Base-by-base conservation (phyloP, 2,329 filamentous ascomycete species). In the Colletotrichum sp. region DNA sequence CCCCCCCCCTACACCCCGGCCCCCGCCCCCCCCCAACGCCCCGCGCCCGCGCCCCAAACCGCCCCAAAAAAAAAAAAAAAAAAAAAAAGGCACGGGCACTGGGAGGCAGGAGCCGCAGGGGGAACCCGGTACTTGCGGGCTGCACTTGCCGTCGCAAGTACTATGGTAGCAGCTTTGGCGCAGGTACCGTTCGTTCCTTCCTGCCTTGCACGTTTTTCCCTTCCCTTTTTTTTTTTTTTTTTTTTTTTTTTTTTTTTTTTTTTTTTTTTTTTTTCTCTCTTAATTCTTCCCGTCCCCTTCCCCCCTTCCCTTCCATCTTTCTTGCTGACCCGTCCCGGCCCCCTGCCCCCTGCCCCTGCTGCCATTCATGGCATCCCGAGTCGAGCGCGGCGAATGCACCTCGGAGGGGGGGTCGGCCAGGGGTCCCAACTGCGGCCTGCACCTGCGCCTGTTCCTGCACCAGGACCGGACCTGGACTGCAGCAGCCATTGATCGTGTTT, bases 151-250 rank as follows among this genome's bases (percentile, higher is more conserved):
- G 30, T 52, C n/a, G 22, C 59, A 34, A 36, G 52, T 8, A 44
- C 39, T 57, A 5, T 57, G 22, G 13, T 15, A 29, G 25, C 25
- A 29, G 52, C 25, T 59, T 73, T 74, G 29, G 64, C 64, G 44
- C 70, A 76, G 74, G 70, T 76, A 76, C 74, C 74, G 64, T 73
- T 76, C 70, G 59, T 76, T 44, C 59, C 39, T 65, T 63, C 71
- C 52, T 22, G 15, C 32, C 63, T 65, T 22, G n/a, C 44, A 12
- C 59, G 34, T 27, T 62, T 59, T 61, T 72, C 29, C 6, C 30
- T 62, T 34, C 27, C n/a, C 12, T 9, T 25, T 15, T 6, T 11
- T 44, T 39, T 44, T 44, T 44, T 39, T 19, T 49, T 6, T 3
- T 16, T 15, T 39, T 34, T 36, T 19, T 25, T n/a, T n/a, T n/a